A percentile compares a stretch with the other conserved stretches of the same genome.
These are phyloP conservation scores for Botrytis galanthina DNA, from an alignment of 2,329 filamentous ascomycete genomes.

Conservation along the genomic window DNA sequence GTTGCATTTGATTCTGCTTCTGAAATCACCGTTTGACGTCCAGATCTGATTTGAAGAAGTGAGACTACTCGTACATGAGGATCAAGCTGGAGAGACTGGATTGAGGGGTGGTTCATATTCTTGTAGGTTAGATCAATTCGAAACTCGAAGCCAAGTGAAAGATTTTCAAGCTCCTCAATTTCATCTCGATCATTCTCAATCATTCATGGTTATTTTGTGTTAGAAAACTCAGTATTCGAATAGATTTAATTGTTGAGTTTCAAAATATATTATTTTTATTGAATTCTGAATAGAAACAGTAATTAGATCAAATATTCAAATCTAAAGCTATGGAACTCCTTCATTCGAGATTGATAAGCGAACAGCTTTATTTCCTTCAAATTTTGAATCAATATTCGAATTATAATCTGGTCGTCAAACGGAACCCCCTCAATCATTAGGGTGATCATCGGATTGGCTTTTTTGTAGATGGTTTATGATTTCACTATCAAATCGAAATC, in stretches of 20 bases:
- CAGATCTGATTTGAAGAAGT: neutral
- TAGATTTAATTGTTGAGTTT: neutral
- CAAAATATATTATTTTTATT: neutral
- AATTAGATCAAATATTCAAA: neutral
- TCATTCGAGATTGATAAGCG: neutral
- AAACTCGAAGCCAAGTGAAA: neutral
- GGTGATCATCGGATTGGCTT: neutral
- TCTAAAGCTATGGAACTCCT: neutral
- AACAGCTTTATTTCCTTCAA: neutral
- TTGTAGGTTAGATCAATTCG: neutral
- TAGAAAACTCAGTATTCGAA: neutral
- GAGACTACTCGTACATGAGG: neutral
- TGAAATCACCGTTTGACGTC: neutral
- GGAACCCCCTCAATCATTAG: neutral
- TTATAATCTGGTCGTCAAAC: neutral
- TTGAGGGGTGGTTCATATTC: neutral
- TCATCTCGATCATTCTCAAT: neutral
- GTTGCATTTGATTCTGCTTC: neutral
- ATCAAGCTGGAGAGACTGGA: neutral
- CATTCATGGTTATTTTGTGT: accelerated
- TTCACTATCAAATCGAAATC: neutral
- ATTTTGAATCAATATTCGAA: neutral
- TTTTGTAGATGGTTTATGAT: neutral
- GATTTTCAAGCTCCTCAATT: neutral
- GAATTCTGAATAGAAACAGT: too few species aligned